Percentiles rank a stretch among this genome's conserved stretches.
phyloP scores from a whole-genome alignment of 2,329 filamentous ascomycete species.

The Periconia sp. region DNA sequence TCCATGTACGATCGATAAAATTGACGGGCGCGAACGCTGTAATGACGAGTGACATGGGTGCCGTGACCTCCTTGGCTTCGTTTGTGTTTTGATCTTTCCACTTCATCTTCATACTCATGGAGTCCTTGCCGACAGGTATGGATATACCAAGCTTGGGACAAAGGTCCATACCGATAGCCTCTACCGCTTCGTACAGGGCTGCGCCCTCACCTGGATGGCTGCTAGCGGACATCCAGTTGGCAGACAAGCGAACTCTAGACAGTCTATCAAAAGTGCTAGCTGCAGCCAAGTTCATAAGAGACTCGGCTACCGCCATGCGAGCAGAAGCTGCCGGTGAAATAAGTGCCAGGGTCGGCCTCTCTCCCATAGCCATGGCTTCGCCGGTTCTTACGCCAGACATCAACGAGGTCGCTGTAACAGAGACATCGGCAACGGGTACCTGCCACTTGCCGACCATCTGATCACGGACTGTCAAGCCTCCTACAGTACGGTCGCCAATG shows the following conservation, averaged over 20 bases:
- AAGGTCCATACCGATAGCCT: conserved; percentile 89
- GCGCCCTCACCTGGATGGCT: conserved; percentile 91
- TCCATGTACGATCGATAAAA: conserved; percentile 87
- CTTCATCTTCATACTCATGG: conserved; percentile 97
- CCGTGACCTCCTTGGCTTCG: conserved; percentile 80
- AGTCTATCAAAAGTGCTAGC: conserved; percentile 73
- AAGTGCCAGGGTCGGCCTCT: conserved; percentile 84
- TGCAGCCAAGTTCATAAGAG: conserved; percentile 88
- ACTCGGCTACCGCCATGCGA: conserved; percentile 94
- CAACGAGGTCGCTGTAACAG: conserved; percentile 84
- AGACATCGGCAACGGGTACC: conserved; percentile 88
- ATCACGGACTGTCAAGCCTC: conserved; percentile 83
- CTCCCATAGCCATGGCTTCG: conserved; percentile 98
- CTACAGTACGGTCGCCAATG: conserved; percentile 89
- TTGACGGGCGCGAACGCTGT: conserved; percentile 86
- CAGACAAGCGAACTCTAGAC: conserved; percentile 80
- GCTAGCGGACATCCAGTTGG: conserved; percentile 99
- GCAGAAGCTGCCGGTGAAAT: conserved; percentile 90
- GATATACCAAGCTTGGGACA: conserved; percentile 88
- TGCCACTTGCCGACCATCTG: conserved; percentile 98
- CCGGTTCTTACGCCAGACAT: conserved; percentile 72
- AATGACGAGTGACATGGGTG: conserved; percentile 87
- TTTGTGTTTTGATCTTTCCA: conserved; percentile 74
- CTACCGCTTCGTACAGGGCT: conserved; percentile 87
- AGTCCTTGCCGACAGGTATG: conserved; percentile 97